A percentile compares a stretch with the other conserved stretches of the same genome.
These are phyloP conservation scores for Pseudopithomyces maydicus DNA, from an alignment of 2,329 filamentous ascomycete genomes.

Conservation along the genomic window DNA sequence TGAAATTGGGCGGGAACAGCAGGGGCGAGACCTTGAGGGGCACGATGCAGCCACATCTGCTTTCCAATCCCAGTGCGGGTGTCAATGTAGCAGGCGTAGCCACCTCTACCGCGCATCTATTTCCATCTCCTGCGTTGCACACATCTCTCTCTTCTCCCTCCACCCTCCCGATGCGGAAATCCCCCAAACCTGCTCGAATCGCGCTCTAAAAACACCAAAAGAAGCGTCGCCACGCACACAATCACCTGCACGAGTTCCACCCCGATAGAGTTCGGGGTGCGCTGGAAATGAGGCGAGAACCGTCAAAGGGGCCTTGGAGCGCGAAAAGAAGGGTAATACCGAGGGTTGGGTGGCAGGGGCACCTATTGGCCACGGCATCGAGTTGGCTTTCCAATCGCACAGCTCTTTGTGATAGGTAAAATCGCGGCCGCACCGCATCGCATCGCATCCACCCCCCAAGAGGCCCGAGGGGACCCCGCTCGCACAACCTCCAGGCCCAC, in stretches of 20 bases:
- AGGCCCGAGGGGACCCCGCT: too few species aligned
- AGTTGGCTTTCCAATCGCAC: too few species aligned
- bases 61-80: neutral
- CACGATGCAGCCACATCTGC: constrained; percentile 2
- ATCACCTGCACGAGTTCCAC: neutral
- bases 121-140: neutral
- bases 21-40: neutral
- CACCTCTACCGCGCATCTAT: neutral
- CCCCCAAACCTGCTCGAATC: neutral
- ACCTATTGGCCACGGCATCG: too few species aligned
- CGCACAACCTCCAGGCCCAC: too few species aligned
- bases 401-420: too few species aligned
- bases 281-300: neutral
- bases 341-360: too few species aligned
- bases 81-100: neutral
- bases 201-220: neutral
- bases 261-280: neutral
- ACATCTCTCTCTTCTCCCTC: neutral
- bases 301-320: neutral
- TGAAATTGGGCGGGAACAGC: neutral
- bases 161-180: neutral
- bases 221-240: neutral
- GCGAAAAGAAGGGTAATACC: neutral
- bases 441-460: too few species aligned
- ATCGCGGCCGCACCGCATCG: too few species aligned